Conservation (phyloP, 441 rosid genomes). For the Populus tomentosa region DNA sequence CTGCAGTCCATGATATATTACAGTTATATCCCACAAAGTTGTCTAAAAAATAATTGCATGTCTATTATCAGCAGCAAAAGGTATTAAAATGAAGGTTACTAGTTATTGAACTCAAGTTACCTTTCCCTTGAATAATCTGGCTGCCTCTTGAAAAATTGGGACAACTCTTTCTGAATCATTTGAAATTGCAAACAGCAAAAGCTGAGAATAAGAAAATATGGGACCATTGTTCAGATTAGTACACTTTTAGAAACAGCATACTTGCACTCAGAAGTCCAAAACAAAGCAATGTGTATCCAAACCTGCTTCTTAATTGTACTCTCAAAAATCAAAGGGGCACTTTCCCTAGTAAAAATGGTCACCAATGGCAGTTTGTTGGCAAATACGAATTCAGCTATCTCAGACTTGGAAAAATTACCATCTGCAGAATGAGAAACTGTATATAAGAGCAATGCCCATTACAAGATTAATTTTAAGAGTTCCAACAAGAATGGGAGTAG, state of each 20-base stretch:
- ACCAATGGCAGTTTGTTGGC: constrained; percentile 90
- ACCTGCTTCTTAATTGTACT: constrained; percentile 89
- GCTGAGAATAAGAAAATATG: constrained; percentile 31
- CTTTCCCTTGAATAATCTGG: constrained; percentile 90
- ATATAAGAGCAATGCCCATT: constrained; percentile 11
- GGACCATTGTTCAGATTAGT: constrained; percentile 14
- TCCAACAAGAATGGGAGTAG: constrained; percentile 1
- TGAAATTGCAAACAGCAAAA: constrained; percentile 61
- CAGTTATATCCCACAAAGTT: not conserved
- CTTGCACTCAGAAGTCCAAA: not conserved
- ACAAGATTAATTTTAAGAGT: not conserved
- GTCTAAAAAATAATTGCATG: not conserved
- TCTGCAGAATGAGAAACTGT: constrained; percentile 41
- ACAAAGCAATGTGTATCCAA: not conserved
- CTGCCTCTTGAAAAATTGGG: constrained; percentile 68
- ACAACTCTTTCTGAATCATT: constrained; percentile 65
- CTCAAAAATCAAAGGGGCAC: constrained; percentile 73
- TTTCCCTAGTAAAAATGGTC: constrained; percentile 74
- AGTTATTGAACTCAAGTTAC: constrained; percentile 28
- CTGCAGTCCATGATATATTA: constrained; percentile 38
- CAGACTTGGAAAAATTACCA: constrained; percentile 77
- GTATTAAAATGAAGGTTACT: not conserved
- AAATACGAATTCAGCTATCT: constrained; percentile 60
- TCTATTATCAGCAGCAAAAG: not conserved
- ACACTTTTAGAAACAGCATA: not conserved